phyloP scores from a whole-genome alignment of 305 asterid species.

The Ajuga reptans region DNA sequence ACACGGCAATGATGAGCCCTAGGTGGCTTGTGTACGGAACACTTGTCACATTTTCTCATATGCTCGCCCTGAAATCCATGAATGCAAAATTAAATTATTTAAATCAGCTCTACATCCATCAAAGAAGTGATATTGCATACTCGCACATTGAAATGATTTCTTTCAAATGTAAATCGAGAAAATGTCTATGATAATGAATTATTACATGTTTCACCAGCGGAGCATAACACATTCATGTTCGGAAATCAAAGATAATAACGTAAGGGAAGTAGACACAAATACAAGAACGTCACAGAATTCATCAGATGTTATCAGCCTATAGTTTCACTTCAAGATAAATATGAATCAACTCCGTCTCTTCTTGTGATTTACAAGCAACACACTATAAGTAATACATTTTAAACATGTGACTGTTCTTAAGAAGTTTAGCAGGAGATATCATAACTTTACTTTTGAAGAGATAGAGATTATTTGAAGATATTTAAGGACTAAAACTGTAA shows the following conservation, averaged over 20 bases:
- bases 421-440: not conserved
- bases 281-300: not conserved
- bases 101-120: not conserved
- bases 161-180: not conserved
- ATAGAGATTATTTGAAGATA: not conserved
- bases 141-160: not conserved
- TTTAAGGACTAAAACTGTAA: not conserved
- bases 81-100: constrained; percentile 16
- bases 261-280: not conserved
- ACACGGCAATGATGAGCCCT: constrained; percentile 94
- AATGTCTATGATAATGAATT: not conserved
- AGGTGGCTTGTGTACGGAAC: constrained; percentile 77
- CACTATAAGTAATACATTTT: not conserved
- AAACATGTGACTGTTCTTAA: not conserved
- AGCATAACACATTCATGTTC: not conserved
- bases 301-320: too few relatives aligned
- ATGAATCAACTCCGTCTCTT: not conserved
- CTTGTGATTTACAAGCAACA: not conserved
- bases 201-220: not conserved
- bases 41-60: constrained; percentile 58
- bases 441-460: not conserved
- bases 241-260: not conserved
- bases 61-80: constrained; percentile 34
- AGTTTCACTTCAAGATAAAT: not conserved
- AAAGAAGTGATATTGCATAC: constrained; percentile 7